These are phyloP conservation scores for Candida lessepsii DNA, from an alignment of 805 yeast species.

Conservation along the genomic window DNA sequence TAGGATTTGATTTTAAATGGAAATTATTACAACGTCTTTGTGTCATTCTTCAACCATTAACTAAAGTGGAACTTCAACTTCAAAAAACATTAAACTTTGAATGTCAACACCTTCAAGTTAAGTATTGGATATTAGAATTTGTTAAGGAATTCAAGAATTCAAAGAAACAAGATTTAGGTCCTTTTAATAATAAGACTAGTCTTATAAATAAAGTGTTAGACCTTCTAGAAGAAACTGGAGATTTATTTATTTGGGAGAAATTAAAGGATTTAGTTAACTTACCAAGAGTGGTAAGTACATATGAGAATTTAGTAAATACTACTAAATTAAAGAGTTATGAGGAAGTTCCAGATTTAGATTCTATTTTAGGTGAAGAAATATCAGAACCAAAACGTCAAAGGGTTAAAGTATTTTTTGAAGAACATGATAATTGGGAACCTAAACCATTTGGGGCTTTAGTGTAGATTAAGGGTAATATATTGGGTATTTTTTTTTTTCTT, in stretches of 20 bases:
- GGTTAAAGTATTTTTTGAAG: constrained; percentile 8
- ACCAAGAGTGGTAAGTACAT: background rate
- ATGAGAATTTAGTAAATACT: background rate
- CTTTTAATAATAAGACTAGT: background rate
- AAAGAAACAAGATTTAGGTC: constrained; percentile 1
- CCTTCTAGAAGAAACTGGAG: background rate
- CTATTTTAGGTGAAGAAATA: constrained; percentile 3
- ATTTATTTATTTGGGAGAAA: background rate
- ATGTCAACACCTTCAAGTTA: background rate
- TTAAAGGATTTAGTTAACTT: background rate
- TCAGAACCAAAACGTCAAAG: constrained; percentile 6
- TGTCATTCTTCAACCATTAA: constrained; percentile 1
- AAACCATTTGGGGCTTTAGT: constrained; percentile 14
- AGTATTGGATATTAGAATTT: constrained; percentile 7
- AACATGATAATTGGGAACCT: constrained; percentile 13
- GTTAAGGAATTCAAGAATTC: background rate
- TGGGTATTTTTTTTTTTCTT: no score
- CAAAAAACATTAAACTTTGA: constrained; percentile 1
- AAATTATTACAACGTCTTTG: background rate
- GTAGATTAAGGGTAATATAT: no score
- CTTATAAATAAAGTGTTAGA: background rate
- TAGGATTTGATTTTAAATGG: constrained; percentile 21
- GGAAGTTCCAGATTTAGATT: constrained; percentile 12
- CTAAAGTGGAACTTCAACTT: background rate
- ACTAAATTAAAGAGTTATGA: constrained; percentile 8